Evolutionary conservation across 352 stramenopile species (phyloP), one percentile per base, ranked within the genome.

Genomic region (Pythium phragmiticola): DNA sequence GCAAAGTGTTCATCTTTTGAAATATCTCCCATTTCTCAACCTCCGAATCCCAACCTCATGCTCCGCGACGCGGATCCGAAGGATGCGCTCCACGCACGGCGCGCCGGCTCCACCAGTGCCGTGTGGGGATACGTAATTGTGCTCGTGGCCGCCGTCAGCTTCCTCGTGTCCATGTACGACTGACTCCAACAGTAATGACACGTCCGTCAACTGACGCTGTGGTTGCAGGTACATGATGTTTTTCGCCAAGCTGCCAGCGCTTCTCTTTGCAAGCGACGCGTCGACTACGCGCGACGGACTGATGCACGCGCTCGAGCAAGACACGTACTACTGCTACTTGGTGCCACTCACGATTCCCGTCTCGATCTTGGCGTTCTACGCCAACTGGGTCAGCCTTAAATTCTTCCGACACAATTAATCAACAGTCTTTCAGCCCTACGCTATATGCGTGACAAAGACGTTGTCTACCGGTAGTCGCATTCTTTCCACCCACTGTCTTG

Each of bases 381-480:
- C 78, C 51, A 90, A 90, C 57, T 94, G 84, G 84, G 82, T 91
- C 63, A 88, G 84, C 64, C 79, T 91, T 72, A 93, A 93, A 71
- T 93, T 91, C 72, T 93, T 93, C 68, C 82, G 82, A 19, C 82
- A 93, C 68, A 93, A 91, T 41, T 91, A 76, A 51, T 28, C 3
- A 4, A 14, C 26, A 34, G 12, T 50, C 6, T 17, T 14, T 16
- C 16, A 50, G 7, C 6, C 14, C 14, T 16, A 42, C 14, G 9
- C 37, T 42, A 12, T 42, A 17, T 42, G 1, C 9, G 11, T 42
- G 3, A 1, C 14, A 16, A 42, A 3, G 14, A 42, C 14, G 14
- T 2, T 42, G 37, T 30, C 52, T 2, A 69, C 30, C 23, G 65
- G 45, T 49, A 82, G 11, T 21, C 56, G 60, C 21, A 73, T 13